Percentiles rank a stretch among this genome's conserved stretches.
Conservation (phyloP, 73 alveolate species). For the Paramecium sonneborni region DNA sequence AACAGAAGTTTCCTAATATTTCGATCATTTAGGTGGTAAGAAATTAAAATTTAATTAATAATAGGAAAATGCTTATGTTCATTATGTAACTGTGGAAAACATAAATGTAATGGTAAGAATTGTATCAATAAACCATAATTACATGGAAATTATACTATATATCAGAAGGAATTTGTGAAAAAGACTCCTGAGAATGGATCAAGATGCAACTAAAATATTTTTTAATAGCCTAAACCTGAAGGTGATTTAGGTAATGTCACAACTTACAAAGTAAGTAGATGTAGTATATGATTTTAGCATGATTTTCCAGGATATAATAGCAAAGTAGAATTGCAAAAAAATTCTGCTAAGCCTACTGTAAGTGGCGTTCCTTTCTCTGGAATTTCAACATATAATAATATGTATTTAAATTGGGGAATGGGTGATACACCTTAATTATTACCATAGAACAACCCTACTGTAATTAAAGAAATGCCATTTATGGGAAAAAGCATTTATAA, state of each 20-base stretch:
- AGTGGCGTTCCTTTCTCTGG: conserved; percentile 52
- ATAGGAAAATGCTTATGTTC: conserved; percentile 33
- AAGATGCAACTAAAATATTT: neutral
- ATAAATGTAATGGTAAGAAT: conserved; percentile 18
- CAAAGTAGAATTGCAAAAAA: neutral
- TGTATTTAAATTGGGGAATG: conserved; percentile 55
- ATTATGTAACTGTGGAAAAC: conserved; percentile 55
- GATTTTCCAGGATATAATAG: conserved; percentile 18
- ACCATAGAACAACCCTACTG: conserved; percentile 33
- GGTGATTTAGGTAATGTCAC: neutral
- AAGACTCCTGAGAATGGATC: neutral
- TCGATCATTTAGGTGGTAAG: conserved; percentile 37
- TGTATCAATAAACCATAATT: neutral
- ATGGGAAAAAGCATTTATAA: conserved; percentile 47
- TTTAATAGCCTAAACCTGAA: neutral
- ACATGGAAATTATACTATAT: conserved; percentile 11
- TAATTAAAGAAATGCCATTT: conserved; percentile 36
- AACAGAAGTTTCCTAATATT: neutral
- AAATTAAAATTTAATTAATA: neutral
- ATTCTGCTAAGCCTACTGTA: neutral
- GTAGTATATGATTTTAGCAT: neutral
- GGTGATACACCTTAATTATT: conserved; percentile 23
- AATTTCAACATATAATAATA: conserved; percentile 45
- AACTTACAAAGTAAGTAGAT: neutral
- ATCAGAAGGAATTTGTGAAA: conserved; percentile 11